Evolutionary conservation across 2,329 filamentous ascomycete species (phyloP).

Genomic region (Fusarium compactum): DNA sequence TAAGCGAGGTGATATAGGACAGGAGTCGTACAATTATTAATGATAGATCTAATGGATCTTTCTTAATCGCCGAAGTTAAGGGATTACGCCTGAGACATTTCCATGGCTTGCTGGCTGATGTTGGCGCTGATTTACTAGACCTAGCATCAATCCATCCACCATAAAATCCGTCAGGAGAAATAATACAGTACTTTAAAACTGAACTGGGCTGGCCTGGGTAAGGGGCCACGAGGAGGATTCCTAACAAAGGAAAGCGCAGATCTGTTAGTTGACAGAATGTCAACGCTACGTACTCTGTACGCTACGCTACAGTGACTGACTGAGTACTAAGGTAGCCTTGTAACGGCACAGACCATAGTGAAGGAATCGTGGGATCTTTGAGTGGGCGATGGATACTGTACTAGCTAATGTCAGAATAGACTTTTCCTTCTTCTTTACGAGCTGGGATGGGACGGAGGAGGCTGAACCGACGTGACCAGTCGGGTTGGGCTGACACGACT

Average conservation of each 20-base stretch:
- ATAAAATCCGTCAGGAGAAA: conserved; percentile 9
- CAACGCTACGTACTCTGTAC: neutral
- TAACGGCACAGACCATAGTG: conserved; percentile 19
- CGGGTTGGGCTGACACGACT: neutral
- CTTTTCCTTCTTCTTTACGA: neutral
- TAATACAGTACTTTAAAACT: neutral
- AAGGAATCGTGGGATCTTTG: neutral
- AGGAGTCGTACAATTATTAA: neutral
- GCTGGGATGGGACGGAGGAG: neutral
- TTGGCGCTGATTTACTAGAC: conserved; percentile 18
- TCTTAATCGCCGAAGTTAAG: neutral
- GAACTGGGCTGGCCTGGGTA: neutral
- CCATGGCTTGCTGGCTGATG: neutral
- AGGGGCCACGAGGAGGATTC: conserved; percentile 35
- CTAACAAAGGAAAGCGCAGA: conserved; percentile 36
- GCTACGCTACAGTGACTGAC: conserved; percentile 1
- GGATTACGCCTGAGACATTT: conserved; percentile 28
- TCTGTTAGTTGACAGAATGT: conserved; percentile 21
- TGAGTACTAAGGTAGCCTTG: neutral
- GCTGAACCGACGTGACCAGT: neutral
- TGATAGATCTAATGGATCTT: neutral
- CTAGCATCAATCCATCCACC: conserved; percentile 1
- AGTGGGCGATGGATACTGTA: neutral
- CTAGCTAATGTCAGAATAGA: neutral
- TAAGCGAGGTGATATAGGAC: conserved; percentile 6